phyloP scores from a whole-genome alignment of 2,329 filamentous ascomycete genomes.

The Sarocladium kiliense region DNA sequence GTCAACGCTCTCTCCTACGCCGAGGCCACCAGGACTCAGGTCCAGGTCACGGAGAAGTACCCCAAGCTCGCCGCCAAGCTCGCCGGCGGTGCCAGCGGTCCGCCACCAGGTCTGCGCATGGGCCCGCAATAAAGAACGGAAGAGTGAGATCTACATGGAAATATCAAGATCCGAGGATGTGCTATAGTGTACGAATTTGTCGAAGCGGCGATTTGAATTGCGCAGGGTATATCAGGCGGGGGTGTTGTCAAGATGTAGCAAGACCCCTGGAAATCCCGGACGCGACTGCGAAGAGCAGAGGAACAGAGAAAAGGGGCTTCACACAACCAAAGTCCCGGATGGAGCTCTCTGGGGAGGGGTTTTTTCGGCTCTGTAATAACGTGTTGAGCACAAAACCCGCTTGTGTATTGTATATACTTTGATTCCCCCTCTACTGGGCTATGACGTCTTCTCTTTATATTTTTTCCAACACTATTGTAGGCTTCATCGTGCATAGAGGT shows the following conservation, averaged over 20 bases:
- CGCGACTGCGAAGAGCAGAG: background rate
- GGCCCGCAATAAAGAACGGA: conserved; percentile 24
- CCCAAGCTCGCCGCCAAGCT: conserved; percentile 72
- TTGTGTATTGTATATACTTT: conserved; percentile 4
- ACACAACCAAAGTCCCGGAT: background rate
- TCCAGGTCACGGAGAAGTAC: conserved; percentile 86
- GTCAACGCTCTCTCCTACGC: conserved; percentile 95
- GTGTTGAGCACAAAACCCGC: conserved; percentile 1
- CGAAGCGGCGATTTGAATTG: background rate
- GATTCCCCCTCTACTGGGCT: background rate
- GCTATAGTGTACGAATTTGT: background rate
- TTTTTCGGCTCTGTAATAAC: background rate
- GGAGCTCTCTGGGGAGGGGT: background rate
- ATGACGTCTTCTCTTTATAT: background rate
- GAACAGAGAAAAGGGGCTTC: background rate
- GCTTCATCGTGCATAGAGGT: too few species aligned
- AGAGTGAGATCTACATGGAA: conserved; percentile 9
- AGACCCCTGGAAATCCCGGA: too few species aligned
- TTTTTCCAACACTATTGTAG: too few species aligned
- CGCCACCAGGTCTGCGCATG: conserved; percentile 29
- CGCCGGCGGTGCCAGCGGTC: conserved; percentile 28
- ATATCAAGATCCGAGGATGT: background rate
- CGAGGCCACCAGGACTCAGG: conserved; percentile 91
- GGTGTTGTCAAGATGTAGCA: background rate
- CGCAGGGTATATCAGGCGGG: too few species aligned